phyloP scores from a whole-genome alignment of 2,329 filamentous ascomycete genomes.

The Aureobasidium sp. region DNA sequence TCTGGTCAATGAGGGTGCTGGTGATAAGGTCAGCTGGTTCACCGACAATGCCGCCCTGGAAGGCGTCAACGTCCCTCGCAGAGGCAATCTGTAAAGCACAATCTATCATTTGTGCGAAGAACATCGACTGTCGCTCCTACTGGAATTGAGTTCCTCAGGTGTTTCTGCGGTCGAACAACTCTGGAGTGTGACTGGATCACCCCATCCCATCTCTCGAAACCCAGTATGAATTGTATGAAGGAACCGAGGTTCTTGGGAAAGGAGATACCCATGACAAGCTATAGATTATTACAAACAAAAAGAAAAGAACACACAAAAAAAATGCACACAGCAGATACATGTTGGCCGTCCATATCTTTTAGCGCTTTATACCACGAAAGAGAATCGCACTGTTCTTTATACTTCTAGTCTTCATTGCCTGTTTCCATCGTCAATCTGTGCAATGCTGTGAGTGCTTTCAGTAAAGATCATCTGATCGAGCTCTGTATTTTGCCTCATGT shows the following conservation, averaged over 20 bases:
- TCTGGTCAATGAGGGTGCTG: constrained; percentile 85
- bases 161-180: background rate
- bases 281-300: background rate
- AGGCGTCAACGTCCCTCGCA: constrained; percentile 82
- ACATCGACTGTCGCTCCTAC: too few species aligned
- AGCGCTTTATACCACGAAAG: background rate
- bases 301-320: background rate
- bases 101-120: background rate
- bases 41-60: constrained; percentile 88
- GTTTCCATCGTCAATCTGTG: background rate
- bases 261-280: background rate
- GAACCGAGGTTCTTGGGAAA: background rate
- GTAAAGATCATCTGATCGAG: too few species aligned
- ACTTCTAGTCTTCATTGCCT: background rate
- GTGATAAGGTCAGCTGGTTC: constrained; percentile 96
- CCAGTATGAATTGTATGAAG: background rate
- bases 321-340: background rate
- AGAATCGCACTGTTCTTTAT: background rate
- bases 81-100: constrained; percentile 63
- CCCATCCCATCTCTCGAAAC: background rate
- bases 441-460: background rate
- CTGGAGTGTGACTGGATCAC: background rate
- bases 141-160: background rate
- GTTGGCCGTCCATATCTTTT: background rate
- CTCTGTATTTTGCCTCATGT: too few species aligned